Conservation (phyloP, 352 stramenopile genomes). For the Pythium dissimile region DNA sequence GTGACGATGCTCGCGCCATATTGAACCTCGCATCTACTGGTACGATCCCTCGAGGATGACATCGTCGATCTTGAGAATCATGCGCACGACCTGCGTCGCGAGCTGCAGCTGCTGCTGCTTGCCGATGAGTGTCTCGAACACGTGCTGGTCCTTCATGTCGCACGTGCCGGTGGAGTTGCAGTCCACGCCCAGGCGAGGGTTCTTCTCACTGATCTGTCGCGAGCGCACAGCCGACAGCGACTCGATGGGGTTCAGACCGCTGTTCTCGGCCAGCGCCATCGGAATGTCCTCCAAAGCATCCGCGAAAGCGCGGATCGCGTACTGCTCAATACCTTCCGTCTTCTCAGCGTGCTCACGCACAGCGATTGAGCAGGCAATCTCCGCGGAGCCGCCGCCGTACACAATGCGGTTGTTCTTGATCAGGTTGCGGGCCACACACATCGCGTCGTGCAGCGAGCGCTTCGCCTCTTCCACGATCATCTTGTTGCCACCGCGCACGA, state of each 20-base stretch:
- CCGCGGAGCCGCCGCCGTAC: slow-evolving; percentile 96
- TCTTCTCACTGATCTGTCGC: slow-evolving; percentile 92
- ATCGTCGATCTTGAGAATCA: slow-evolving; percentile 99
- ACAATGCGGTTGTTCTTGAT: slow-evolving; percentile 99
- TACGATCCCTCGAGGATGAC: slow-evolving; percentile 96
- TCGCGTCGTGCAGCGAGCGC: slow-evolving; percentile 98
- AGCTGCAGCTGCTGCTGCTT: slow-evolving; percentile 99
- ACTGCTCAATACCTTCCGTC: slow-evolving; percentile 90
- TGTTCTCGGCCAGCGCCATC: slow-evolving; percentile 99
- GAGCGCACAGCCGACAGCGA: slow-evolving; percentile 97
- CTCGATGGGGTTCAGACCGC: slow-evolving; percentile 96
- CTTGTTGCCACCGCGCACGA: slow-evolving; percentile 98
- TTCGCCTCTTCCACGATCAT: slow-evolving; percentile 99
- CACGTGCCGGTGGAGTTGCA: slow-evolving; percentile 92
- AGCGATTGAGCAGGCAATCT: slow-evolving; percentile 97
- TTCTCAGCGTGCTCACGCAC: slow-evolving; percentile 88
- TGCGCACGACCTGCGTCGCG: slow-evolving; percentile 99
- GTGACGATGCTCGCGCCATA: neutral
- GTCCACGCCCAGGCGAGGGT: slow-evolving; percentile 95
- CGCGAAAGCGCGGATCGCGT: slow-evolving; percentile 98
- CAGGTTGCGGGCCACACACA: slow-evolving; percentile 99
- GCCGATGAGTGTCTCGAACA: slow-evolving; percentile 99
- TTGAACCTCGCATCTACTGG: slow-evolving; percentile 35
- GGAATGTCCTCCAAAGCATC: slow-evolving; percentile 99
- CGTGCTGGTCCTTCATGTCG: slow-evolving; percentile 98